Conservation (phyloP, 2,329 filamentous ascomycete genomes). For the Diaporthe australafricana region DNA sequence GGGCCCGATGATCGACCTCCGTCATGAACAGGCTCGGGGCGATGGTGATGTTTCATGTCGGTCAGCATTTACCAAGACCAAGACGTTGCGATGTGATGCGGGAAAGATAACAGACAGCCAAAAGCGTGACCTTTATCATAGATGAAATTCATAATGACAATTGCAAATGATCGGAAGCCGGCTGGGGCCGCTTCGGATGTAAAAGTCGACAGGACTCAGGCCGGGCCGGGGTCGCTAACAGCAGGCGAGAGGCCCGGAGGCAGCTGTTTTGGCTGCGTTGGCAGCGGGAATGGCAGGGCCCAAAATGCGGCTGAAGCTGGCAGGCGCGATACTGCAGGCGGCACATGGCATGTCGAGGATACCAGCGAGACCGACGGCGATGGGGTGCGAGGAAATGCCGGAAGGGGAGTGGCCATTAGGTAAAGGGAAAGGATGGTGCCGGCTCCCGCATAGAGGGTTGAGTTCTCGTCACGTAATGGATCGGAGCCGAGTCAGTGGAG, state of each 20-base stretch:
- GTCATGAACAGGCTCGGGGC: slow-evolving; percentile 22
- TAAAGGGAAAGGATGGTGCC: slow-evolving; percentile 55
- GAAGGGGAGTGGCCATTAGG: slow-evolving; percentile 55
- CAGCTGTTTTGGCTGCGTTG: slow-evolving; percentile 25
- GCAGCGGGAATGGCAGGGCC: slow-evolving; percentile 5
- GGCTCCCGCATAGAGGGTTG: slow-evolving; percentile 47
- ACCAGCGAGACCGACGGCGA: slow-evolving; percentile 27
- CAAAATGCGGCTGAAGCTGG: slow-evolving; percentile 35
- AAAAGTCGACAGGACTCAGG: slow-evolving; percentile 31
- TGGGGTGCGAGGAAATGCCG: slow-evolving; percentile 33
- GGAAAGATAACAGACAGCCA: slow-evolving; percentile 38
- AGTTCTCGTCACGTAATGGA: slow-evolving; percentile 63
- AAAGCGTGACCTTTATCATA: slow-evolving; percentile 47
- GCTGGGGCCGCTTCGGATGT: slow-evolving; percentile 18
- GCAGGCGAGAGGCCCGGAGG: slow-evolving; percentile 24
- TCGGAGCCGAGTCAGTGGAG: slow-evolving; percentile 48
- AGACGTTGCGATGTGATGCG: slow-evolving; percentile 16
- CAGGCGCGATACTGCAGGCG: slow-evolving; percentile 33
- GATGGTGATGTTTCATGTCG: slow-evolving; percentile 34
- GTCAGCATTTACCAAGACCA: slow-evolving; percentile 18
- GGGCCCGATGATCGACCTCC: slow-evolving; percentile 27
- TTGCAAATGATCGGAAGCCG: slow-evolving; percentile 29
- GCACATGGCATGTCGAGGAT: slow-evolving; percentile 35
- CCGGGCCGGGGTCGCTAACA: slow-evolving; percentile 29
- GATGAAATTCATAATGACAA: slow-evolving; percentile 51